These are phyloP conservation scores for Mycosphaerelloides madeirae DNA, from an alignment of 2,329 filamentous ascomycete genomes.

Conservation along the genomic window DNA sequence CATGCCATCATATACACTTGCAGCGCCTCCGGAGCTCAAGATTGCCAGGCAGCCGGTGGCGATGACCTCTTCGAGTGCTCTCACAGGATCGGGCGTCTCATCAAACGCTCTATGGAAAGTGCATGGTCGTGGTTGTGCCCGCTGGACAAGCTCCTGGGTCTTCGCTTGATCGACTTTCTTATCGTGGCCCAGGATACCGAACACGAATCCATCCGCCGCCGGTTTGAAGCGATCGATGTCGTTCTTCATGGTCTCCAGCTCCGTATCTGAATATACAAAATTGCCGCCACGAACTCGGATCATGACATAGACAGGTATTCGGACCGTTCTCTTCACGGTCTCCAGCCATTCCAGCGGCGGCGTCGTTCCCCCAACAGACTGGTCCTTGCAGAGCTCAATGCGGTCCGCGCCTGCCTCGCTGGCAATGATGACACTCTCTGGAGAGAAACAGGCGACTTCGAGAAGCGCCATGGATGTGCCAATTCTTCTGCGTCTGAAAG, in stretches of 20 bases:
- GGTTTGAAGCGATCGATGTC: constrained; percentile 36
- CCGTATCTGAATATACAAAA: constrained; percentile 42
- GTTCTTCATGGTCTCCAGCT: constrained; percentile 43
- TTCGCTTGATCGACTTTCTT: constrained; percentile 38
- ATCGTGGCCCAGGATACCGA: constrained; percentile 42
- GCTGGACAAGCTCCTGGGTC: constrained; percentile 40
- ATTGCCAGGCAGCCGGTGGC: constrained; percentile 44
- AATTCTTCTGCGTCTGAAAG: too few relatives aligned
- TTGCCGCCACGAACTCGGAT: constrained; percentile 46
- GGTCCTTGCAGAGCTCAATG: constrained; percentile 48
- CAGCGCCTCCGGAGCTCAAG: constrained; percentile 46
- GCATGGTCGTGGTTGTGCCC: constrained; percentile 42
- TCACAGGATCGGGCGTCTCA: constrained; percentile 29
- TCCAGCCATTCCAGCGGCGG: constrained; percentile 30
- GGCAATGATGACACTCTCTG: constrained; percentile 41
- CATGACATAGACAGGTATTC: constrained; percentile 50
- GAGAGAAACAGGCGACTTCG: constrained; percentile 49
- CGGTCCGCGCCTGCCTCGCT: constrained; percentile 41
- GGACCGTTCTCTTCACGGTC: constrained; percentile 24
- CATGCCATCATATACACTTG: constrained; percentile 34
- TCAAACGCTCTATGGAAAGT: constrained; percentile 56
- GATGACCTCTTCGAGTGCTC: constrained; percentile 37
- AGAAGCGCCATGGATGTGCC: constrained; percentile 27
- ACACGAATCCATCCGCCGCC: constrained; percentile 47
- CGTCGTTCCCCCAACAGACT: constrained; percentile 41